Base-by-base conservation (phyloP, 2,329 filamentous ascomycete species). In the Trichoderma aggressivum region DNA sequence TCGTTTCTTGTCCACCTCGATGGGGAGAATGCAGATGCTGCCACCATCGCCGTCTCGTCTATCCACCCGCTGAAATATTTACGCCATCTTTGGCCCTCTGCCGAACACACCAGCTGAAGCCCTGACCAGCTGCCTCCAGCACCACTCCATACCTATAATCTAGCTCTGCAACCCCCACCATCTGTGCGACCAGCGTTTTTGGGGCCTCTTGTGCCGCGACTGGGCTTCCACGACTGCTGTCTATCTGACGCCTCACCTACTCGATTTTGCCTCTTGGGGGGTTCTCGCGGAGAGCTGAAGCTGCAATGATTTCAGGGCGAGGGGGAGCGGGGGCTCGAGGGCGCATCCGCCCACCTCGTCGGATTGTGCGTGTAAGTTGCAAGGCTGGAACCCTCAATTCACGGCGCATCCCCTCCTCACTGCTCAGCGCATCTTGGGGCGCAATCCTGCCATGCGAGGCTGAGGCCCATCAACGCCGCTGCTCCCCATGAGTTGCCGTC, bases 221-320 rank as follows among this genome's bases (percentile, higher is more conserved):
- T 53, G 65, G 43, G 39, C 65, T 69, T 34, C 56, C 16, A 61
- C 65, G 56, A 69, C 30, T 53, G 28, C 30, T 53, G 39, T 60
- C 36, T 43, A 10, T 32, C 21, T 21, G 7, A 59, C 56, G 16
- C 55, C 30, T 21, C 21, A 24, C 18, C 64, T 67, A 24, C 36
- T 59, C 53, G 24, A 26, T 39, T 28, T 26, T 55, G 30, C 21
- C 10, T 24, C 16, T 21, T 12, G 6, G 26, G 5, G 6, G 26
- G 5, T 32, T 21, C 36, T 47, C 32, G 7, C 63, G 8, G 47
- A 47, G 63, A 67, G 63, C 55, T 62, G 36, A 67, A 34, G 21
- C 30, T 71, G 47, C 55, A n/a, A 86, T 86, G 84, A 85, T 86
- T 75, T 85, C 84, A 7, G 84, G 84, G 72, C 81, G 84, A 75